A percentile compares a stretch with the other conserved stretches of the same genome.
Evolutionary conservation across 441 rosid species (phyloP).

Genomic region (Euphorbia celastroides): DNA sequence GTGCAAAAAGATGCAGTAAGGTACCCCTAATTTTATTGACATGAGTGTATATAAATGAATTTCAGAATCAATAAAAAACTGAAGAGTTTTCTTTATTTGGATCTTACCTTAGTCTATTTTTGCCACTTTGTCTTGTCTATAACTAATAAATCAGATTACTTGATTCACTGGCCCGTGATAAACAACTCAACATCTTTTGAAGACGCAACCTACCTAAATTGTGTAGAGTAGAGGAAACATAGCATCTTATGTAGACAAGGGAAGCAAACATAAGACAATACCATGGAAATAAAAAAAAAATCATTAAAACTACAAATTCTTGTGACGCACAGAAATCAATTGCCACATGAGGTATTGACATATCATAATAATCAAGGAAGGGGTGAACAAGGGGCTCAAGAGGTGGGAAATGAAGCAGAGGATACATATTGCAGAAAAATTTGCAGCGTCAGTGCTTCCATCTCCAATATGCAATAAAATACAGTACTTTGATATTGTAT

Average conservation of each 20-base stretch:
- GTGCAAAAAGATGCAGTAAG: background rate
- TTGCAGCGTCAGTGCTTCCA: conserved; percentile 56
- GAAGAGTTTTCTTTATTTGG: background rate
- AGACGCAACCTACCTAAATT: background rate
- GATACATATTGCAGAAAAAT: conserved; percentile 86
- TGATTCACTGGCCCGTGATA: background rate
- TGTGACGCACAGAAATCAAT: background rate
- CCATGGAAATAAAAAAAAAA: background rate
- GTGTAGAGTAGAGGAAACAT: background rate
- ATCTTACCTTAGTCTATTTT: background rate
- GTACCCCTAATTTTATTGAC: background rate
- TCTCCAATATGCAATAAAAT: conserved; percentile 53
- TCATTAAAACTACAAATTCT: background rate
- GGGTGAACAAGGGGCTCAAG: background rate
- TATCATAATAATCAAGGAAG: background rate
- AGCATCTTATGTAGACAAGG: background rate
- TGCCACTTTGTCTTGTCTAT: background rate
- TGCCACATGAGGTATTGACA: background rate
- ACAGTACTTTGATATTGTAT: conserved; percentile 66
- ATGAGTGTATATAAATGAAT: background rate
- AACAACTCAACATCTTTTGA: background rate
- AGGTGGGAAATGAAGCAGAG: too few relatives aligned
- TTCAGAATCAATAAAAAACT: background rate
- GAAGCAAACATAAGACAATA: background rate
- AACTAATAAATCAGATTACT: background rate